Evolutionary conservation across 2,329 filamentous ascomycete species (phyloP), one percentile per base, ranked within the genome.

Genomic region (Fusarium sublunatum): DNA sequence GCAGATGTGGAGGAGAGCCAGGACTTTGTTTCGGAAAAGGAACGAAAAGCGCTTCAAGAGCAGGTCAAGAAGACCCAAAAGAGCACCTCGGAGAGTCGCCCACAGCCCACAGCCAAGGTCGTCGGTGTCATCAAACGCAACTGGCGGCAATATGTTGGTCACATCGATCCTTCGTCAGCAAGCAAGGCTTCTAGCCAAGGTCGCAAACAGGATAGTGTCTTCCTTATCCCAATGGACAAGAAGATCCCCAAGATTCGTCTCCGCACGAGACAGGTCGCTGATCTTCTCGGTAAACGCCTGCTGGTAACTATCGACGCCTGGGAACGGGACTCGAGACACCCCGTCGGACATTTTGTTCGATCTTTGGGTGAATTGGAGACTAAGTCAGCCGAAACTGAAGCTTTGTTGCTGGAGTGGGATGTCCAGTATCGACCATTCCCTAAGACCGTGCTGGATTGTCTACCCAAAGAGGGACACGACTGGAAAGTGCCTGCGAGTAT

Each of bases 391-490:
- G 95, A 98, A 79, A 99, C 95, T 0, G 95, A 99, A 76, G 95
- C 95, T 19, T 80, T 99, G 40, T 82, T 99, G 10, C 83, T 99
- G 26, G 95, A 99, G 75, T 97, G 93, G 79, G 95, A 99, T 73
- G 95, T 99, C 3, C 95, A 99, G 75, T 99, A 99, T 77, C 88
- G 94, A 53, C 95, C 95, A 1, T 99, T 99, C 76, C 93, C 95
- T 6, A 97, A 97, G 78, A 91, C 93, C 0, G 94, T 99, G 5
- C 80, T 99, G 49, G 93, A 99, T 75, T 99, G 95, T 73, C 81
- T 99, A 51, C 95, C 95, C 8, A 82, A 86, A 28, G 93, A 98
- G 77, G 95, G 95, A 1, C 94, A 98, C 71, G 89, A 92, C 74
- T 99, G 95, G 95, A 92, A 84, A 73, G 94, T 99, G 3, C 95